A percentile compares a stretch with the other conserved stretches of the same genome.
phyloP scores from a whole-genome alignment of 2,329 filamentous ascomycete genomes.

The Botrytis fabae region DNA sequence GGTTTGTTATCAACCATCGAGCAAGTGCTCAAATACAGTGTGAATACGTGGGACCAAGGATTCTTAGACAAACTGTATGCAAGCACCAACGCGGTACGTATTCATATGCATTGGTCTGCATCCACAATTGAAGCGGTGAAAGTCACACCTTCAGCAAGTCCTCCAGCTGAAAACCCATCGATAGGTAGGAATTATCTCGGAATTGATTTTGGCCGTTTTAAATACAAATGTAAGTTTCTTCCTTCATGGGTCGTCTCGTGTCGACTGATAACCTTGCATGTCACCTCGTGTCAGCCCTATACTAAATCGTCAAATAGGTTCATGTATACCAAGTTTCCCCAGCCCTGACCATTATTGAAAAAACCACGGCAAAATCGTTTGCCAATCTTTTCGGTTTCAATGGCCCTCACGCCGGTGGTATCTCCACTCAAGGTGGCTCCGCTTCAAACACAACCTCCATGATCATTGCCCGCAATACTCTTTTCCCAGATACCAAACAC shows the following conservation, averaged over 20 bases:
- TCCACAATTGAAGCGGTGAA: constrained; percentile 19
- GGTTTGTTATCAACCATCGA: constrained; percentile 72
- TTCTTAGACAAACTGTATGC: constrained; percentile 95
- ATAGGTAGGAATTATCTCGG: constrained; percentile 77
- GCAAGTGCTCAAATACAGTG: constrained; percentile 76
- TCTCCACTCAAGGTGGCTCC: constrained; percentile 74
- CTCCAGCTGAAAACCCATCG: constrained; percentile 7
- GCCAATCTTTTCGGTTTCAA: constrained; percentile 76
- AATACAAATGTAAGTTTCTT: constrained; percentile 75
- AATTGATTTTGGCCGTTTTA: constrained; percentile 78
- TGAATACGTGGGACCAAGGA: constrained; percentile 98
- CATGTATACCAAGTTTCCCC: constrained; percentile 96
- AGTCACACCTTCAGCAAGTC: background rate
- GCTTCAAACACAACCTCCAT: constrained; percentile 84
- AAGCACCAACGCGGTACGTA: constrained; percentile 74
- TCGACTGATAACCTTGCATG: background rate
- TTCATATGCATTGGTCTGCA: constrained; percentile 24
- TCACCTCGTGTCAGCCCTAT: background rate
- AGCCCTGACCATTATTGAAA: constrained; percentile 83
- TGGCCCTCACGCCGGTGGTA: constrained; percentile 66
- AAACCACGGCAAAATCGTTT: constrained; percentile 71
- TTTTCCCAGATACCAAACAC: constrained; percentile 77
- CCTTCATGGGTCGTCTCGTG: background rate
- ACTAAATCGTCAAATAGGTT: constrained; percentile 48
- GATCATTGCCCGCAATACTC: constrained; percentile 80